These are phyloP conservation scores for Alternaria viburni DNA, from an alignment of 2,329 filamentous ascomycete species.

Conservation along the genomic window DNA sequence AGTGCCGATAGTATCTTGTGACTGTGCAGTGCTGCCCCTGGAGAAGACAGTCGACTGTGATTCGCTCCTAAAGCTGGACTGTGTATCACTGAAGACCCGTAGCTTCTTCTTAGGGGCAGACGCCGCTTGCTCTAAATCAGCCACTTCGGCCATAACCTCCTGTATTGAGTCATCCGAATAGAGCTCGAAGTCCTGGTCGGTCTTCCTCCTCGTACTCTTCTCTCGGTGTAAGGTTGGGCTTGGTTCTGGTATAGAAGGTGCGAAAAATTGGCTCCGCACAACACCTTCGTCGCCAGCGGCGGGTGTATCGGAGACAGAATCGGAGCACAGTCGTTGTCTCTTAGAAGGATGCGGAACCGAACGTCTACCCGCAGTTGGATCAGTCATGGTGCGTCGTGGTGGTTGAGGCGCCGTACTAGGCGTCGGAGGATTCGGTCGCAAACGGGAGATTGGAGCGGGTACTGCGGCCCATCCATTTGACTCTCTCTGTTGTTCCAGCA, in stretches of 20 bases:
- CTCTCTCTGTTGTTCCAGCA: conserved; percentile 60
- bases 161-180: conserved; percentile 58
- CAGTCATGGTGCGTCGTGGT: conserved; percentile 47
- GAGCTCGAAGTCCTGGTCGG: conserved; percentile 52
- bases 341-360: conserved; percentile 55
- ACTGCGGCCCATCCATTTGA: conserved; percentile 62
- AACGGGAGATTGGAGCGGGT: conserved; percentile 53
- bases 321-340: conserved; percentile 54
- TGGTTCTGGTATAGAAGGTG: conserved; percentile 40
- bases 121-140: conserved; percentile 40
- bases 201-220: conserved; percentile 38
- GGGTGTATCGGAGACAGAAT: conserved; percentile 40
- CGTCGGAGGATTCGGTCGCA: conserved; percentile 25
- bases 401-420: conserved; percentile 52
- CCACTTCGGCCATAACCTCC: conserved; percentile 49
- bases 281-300: conserved; percentile 33
- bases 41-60: conserved; percentile 40
- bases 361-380: conserved; percentile 46
- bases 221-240: conserved; percentile 50
- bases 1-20: conserved; percentile 34
- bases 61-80: conserved; percentile 22
- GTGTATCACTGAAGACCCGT: conserved; percentile 39
- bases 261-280: conserved; percentile 56
- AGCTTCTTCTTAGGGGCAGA: conserved; percentile 43
- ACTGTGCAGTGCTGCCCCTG: conserved; percentile 26